These are phyloP conservation scores for Aphanomyces astaci DNA, from an alignment of 352 stramenopile genomes.

Conservation along the genomic window DNA sequence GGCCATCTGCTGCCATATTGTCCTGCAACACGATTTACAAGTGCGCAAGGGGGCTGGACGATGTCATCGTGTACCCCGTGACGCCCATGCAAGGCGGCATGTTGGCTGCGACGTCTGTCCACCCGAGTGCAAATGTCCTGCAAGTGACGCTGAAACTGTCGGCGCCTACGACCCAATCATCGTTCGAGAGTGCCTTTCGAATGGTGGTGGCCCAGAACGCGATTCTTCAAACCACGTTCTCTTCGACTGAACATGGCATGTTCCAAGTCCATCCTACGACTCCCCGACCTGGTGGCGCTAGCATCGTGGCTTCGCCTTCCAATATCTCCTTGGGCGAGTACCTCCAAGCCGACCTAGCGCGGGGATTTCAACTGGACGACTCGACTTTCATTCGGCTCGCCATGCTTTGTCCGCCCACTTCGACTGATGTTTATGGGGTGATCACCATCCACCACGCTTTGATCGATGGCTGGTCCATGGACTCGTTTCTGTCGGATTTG, in stretches of 20 bases:
- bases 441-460: background rate
- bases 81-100: background rate
- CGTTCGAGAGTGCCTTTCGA: background rate
- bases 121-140: background rate
- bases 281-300: no score
- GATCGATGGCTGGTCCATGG: background rate
- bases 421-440: background rate
- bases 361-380: background rate
- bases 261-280: background rate
- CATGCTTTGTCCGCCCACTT: background rate
- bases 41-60: no score
- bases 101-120: background rate
- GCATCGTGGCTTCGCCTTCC: no score
- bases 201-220: background rate
- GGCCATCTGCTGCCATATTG: background rate
- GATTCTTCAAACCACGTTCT: background rate
- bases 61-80: background rate
- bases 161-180: background rate
- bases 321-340: background rate
- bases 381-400: background rate
- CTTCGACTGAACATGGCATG: background rate
- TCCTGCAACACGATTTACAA: no score
- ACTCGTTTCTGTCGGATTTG: background rate
- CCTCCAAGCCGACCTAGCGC: constrained; percentile 2
- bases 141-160: background rate